phyloP scores from a whole-genome alignment of 1,139 yeast species.

The Taphrina pruni region DNA sequence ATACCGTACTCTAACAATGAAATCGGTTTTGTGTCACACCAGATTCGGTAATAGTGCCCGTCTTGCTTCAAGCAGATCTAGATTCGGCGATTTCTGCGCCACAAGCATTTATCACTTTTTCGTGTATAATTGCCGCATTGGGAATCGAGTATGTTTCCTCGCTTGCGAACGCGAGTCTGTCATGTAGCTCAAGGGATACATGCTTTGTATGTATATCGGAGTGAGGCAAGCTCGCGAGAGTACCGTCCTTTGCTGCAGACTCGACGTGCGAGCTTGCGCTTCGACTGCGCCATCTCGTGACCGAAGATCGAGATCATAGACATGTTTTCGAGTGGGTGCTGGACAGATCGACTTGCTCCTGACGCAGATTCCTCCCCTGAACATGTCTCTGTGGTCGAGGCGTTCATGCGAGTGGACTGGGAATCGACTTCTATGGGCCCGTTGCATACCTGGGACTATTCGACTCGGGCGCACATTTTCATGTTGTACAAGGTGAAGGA shows the following conservation, averaged over 20 bases:
- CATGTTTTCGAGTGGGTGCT: neutral
- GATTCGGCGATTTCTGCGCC: neutral
- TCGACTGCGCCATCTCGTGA: too few species aligned
- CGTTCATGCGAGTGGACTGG: slow-evolving; percentile 21
- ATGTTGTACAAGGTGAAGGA: neutral
- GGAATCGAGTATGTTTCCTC: neutral
- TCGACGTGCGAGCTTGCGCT: too few species aligned
- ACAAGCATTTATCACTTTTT: neutral
- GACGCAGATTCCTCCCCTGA: neutral
- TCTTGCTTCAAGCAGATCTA: neutral
- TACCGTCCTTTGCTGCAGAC: too few species aligned
- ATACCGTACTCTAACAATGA: too few species aligned
- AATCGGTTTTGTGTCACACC: neutral
- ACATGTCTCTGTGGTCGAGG: slow-evolving; percentile 2
- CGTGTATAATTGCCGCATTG: neutral
- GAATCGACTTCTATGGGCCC: slow-evolving; percentile 7
- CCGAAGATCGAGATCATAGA: too few species aligned
- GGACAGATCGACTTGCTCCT: slow-evolving; percentile 7
- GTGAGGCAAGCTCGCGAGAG: too few species aligned
- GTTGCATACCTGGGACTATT: slow-evolving; percentile 10
- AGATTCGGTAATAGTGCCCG: neutral
- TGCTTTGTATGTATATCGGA: neutral
- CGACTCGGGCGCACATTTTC: slow-evolving; percentile 3
- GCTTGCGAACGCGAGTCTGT: neutral
- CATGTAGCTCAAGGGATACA: too few species aligned